A percentile compares a stretch with the other conserved stretches of the same genome.
Conservation (phyloP, 2,329 filamentous ascomycete species). For the Karstenula rhodostoma region DNA sequence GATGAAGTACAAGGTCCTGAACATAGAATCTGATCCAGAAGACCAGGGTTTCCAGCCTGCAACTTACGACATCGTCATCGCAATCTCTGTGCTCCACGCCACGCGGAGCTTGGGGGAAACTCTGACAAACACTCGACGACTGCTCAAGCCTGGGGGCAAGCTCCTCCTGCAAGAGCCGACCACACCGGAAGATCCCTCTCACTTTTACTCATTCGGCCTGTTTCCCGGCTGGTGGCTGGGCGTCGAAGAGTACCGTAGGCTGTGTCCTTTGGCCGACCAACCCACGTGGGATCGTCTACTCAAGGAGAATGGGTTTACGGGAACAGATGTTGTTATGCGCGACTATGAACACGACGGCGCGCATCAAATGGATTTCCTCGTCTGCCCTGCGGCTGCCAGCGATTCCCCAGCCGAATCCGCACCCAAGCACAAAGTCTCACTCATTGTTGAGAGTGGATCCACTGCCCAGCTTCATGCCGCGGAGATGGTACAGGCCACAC, state of each 20-base stretch:
- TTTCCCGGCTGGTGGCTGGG: neutral
- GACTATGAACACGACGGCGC: neutral
- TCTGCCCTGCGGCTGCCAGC: neutral
- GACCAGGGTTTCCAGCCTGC: neutral
- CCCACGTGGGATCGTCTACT: neutral
- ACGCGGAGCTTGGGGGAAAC: neutral
- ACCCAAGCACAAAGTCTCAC: neutral
- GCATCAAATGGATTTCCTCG: neutral
- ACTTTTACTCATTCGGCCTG: neutral
- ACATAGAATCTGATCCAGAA: neutral
- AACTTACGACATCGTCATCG: neutral
- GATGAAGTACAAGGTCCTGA: neutral
- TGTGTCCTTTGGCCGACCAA: neutral
- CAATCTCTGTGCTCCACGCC: neutral
- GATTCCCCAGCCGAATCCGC: neutral
- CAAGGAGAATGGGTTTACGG: neutral
- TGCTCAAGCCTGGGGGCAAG: constrained; percentile 1
- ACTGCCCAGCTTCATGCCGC: neutral
- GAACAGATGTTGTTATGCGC: neutral
- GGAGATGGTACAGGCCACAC: neutral
- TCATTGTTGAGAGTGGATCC: neutral
- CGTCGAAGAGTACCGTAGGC: neutral
- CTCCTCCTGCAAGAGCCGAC: neutral
- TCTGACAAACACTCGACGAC: neutral
- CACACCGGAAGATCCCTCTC: neutral